Percentiles rank a stretch among this genome's conserved stretches.
Evolutionary conservation across 805 yeast species (phyloP).

Genomic region (Starmera pachycereana): DNA sequence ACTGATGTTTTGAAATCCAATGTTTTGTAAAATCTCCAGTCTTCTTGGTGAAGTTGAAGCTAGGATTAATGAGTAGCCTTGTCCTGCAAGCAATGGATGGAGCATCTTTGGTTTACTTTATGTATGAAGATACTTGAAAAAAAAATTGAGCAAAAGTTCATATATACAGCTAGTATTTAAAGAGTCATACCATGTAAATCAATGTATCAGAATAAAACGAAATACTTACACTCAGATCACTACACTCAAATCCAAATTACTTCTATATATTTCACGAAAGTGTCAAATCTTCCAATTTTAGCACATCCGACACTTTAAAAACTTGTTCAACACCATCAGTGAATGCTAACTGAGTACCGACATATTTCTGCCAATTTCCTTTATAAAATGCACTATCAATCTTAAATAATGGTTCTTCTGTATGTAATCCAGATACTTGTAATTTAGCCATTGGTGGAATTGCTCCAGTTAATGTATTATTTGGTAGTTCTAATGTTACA

Average conservation of each 20-base stretch:
- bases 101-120: too few relatives aligned
- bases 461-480: conserved; percentile 20
- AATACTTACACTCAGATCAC: neutral
- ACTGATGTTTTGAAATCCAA: conserved; percentile 37
- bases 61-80: conserved; percentile 33
- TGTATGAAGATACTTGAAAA: too few relatives aligned
- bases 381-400: conserved; percentile 51
- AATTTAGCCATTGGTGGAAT: conserved; percentile 32
- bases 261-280: conserved; percentile 3
- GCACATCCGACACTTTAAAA: conserved; percentile 12
- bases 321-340: conserved; percentile 15
- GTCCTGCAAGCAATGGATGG: conserved; percentile 6
- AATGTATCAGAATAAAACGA: too few relatives aligned
- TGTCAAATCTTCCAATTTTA: conserved; percentile 15
- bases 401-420: conserved; percentile 44
- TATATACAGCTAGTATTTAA: too few relatives aligned
- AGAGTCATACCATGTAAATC: too few relatives aligned
- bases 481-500: conserved; percentile 44
- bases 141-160: too few relatives aligned
- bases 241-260: neutral
- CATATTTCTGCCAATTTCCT: conserved; percentile 67
- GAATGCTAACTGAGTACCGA: conserved; percentile 61
- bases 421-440: conserved; percentile 46
- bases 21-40: conserved; percentile 51
- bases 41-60: conserved; percentile 87